A percentile compares a stretch with the other conserved stretches of the same genome.
Evolutionary conservation across 1,139 yeast genomes (phyloP).

Genomic region (Blastobotrys apis): DNA sequence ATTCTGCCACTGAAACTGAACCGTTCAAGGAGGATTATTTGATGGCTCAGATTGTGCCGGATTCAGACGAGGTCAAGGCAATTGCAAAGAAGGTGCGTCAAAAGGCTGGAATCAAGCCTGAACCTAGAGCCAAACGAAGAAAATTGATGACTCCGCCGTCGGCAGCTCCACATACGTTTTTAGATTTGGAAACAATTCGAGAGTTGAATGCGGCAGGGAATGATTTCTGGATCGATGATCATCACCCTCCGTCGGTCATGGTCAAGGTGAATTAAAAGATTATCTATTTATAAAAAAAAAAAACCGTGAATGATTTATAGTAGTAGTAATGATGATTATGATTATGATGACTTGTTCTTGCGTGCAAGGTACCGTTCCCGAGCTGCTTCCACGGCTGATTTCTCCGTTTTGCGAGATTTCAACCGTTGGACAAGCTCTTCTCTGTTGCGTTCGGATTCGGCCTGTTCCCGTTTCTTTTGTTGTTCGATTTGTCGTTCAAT

Average conservation of each 20-base stretch:
- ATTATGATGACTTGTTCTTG: slow-evolving; percentile 16
- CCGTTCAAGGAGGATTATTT: slow-evolving; percentile 19
- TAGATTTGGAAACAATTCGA: slow-evolving; percentile 10
- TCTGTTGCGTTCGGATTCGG: slow-evolving; percentile 12
- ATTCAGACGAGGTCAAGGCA: slow-evolving; percentile 15
- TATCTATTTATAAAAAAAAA: background rate
- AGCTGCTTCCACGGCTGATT: slow-evolving; percentile 26
- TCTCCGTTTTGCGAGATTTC: slow-evolving; percentile 21
- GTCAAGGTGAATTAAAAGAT: background rate
- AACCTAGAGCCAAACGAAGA: background rate
- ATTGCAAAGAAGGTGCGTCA: slow-evolving; percentile 15
- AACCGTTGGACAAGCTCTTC: slow-evolving; percentile 13
- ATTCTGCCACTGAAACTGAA: background rate
- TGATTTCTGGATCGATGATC: slow-evolving; percentile 8
- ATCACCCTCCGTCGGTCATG: background rate
- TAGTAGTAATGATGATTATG: no score
- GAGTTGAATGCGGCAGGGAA: slow-evolving; percentile 1
- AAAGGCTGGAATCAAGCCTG: slow-evolving; percentile 2
- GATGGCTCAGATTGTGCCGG: slow-evolving; percentile 26
- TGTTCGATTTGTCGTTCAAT: slow-evolving; percentile 6
- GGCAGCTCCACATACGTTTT: background rate
- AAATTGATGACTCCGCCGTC: slow-evolving; percentile 8
- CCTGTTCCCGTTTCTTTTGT: slow-evolving; percentile 5
- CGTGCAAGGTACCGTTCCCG: slow-evolving; percentile 32
- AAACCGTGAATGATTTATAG: no score